Conservation (phyloP, 2,329 filamentous ascomycete genomes). For the Colletotrichum siamense region DNA sequence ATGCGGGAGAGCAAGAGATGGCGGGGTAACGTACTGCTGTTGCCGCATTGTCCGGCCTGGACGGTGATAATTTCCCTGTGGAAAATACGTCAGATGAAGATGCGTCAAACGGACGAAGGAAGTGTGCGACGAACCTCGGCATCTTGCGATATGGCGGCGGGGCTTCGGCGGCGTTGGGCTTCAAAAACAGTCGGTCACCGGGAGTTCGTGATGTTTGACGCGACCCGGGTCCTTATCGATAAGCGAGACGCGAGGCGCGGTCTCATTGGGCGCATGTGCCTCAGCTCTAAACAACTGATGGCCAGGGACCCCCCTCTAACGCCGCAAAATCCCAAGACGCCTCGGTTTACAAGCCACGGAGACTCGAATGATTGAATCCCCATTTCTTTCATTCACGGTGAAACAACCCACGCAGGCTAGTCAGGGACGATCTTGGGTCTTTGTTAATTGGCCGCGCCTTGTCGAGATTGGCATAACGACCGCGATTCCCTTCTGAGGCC, state of each 20-base stretch:
- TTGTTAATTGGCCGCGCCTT: constrained; percentile 1
- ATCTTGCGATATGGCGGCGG: constrained; percentile 10
- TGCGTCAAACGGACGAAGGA: too few species aligned
- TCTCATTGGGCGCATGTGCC: not conserved
- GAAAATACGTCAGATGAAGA: not conserved
- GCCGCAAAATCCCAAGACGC: not conserved
- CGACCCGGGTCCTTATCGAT: constrained; percentile 22
- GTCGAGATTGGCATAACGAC: not conserved
- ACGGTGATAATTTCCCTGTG: constrained; percentile 97
- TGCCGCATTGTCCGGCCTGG: constrained; percentile 98
- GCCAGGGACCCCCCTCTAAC: not conserved
- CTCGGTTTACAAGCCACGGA: not conserved
- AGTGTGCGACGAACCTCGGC: constrained; percentile 17
- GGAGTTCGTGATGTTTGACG: constrained; percentile 19
- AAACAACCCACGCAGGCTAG: constrained; percentile 18
- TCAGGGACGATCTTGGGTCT: not conserved
- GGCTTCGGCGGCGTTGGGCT: constrained; percentile 11
- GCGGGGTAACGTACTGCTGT: constrained; percentile 79
- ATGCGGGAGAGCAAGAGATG: not conserved
- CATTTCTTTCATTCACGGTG: constrained; percentile 16
- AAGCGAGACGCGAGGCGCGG: constrained; percentile 18
- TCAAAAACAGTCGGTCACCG: not conserved
- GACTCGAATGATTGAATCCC: not conserved
- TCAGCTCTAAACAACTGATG: not conserved
- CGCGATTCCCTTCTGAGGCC: not conserved